phyloP scores from a whole-genome alignment of 2,329 filamentous ascomycete species.

The Plenodomus lindquistii region DNA sequence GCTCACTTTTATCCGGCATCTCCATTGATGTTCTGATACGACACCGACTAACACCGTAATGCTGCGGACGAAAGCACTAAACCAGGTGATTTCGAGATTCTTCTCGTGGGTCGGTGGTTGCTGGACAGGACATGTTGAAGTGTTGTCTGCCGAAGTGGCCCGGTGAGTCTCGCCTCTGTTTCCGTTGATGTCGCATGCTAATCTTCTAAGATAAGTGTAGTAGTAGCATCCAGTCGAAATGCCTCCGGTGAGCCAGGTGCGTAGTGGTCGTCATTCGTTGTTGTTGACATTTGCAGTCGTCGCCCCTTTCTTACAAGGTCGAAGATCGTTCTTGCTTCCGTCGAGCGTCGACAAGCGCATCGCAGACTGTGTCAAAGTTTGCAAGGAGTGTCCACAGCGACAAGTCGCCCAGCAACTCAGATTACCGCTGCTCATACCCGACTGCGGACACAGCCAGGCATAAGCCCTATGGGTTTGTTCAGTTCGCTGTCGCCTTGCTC shows the following conservation, averaged over 20 bases:
- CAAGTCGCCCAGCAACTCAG: too few species aligned
- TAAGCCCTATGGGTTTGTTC: neutral
- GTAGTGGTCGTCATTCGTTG: neutral
- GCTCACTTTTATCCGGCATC: neutral
- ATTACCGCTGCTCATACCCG: too few species aligned
- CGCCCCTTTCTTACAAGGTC: neutral
- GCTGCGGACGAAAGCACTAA: neutral
- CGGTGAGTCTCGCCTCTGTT: neutral
- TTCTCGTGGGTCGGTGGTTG: neutral
- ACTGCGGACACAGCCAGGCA: neutral
- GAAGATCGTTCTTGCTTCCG: neutral
- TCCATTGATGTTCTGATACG: neutral
- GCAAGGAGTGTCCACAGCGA: too few species aligned
- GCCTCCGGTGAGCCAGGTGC: neutral
- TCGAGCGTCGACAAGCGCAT: too few species aligned
- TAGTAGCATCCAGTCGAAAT: neutral
- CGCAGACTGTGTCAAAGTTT: too few species aligned
- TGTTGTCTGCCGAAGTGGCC: neutral
- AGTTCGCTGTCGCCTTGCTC: neutral
- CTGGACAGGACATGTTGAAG: neutral
- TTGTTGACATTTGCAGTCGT: neutral
- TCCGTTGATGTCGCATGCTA: neutral
- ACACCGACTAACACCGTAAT: neutral
- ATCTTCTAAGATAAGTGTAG: neutral
- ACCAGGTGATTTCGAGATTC: neutral